Conservation (phyloP, 1,284 basidiomycete genomes). For the Hemileia vastatrix region DNA sequence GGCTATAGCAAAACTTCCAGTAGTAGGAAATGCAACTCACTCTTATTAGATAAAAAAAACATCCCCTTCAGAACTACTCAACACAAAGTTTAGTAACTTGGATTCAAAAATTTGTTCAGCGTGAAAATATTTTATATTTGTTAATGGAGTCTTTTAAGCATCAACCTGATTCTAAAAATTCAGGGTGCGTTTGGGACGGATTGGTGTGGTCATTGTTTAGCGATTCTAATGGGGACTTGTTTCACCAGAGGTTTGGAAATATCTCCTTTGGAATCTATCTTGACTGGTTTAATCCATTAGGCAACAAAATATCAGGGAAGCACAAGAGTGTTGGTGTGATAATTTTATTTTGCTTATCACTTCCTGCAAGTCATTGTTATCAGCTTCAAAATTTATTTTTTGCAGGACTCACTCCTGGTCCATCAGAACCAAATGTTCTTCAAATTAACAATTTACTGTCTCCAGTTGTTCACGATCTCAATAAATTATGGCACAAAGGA, state of each 20-base stretch:
- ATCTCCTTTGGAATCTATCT: conserved; percentile 12
- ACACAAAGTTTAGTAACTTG: conserved; percentile 10
- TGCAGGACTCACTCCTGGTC: conserved; percentile 17
- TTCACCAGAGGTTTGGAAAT: conserved; percentile 5
- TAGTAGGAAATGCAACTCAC: conserved; percentile 4
- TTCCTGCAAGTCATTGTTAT: conserved; percentile 16
- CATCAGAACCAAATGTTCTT: conserved; percentile 5
- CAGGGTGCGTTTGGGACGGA: conserved; percentile 11
- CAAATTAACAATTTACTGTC: conserved; percentile 15
- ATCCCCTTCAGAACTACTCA: conserved; percentile 10
- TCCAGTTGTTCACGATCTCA: conserved; percentile 6
- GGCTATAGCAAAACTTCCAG: neutral
- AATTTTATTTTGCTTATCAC: conserved; percentile 13
- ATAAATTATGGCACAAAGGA: conserved; percentile 5
- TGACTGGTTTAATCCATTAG: conserved; percentile 17
- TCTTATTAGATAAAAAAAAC: neutral
- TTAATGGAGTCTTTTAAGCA: neutral
- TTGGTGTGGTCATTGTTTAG: conserved; percentile 1
- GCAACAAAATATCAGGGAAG: conserved; percentile 12
- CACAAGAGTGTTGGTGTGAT: conserved; percentile 17
- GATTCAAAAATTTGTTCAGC: conserved; percentile 8
- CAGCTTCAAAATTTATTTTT: conserved; percentile 16
- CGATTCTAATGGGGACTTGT: neutral
- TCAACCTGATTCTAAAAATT: neutral
- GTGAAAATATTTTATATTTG: conserved; percentile 4